Percentiles rank a stretch among this genome's conserved stretches.
These are phyloP conservation scores for Ustilago nuda DNA, from an alignment of 1,284 basidiomycete species.

Conservation along the genomic window DNA sequence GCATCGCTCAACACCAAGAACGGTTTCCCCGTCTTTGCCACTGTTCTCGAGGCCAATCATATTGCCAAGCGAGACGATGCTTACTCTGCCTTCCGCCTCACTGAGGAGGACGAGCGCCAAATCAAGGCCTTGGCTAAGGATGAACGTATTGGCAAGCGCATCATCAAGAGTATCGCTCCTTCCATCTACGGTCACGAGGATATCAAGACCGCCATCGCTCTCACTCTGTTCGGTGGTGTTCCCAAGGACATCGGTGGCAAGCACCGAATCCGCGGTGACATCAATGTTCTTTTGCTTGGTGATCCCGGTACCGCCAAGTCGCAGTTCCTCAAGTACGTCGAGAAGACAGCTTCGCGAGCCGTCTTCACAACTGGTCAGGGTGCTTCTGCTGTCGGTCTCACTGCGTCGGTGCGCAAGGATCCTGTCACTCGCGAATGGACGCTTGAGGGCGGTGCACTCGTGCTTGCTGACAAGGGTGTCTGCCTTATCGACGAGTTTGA, in stretches of 20 bases:
- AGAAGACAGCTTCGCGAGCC: constrained; percentile 95
- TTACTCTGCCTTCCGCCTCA: constrained; percentile 94
- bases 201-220: constrained; percentile 96
- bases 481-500: constrained; percentile 99
- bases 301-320: constrained; percentile 99
- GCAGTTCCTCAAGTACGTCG: constrained; percentile 98
- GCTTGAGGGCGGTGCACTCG: constrained; percentile 94
- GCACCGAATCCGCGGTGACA: constrained; percentile 95
- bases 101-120: constrained; percentile 93
- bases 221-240: constrained; percentile 93
- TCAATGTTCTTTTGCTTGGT: constrained; percentile 93
- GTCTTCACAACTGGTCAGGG: constrained; percentile 99
- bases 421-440: constrained; percentile 98
- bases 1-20: constrained; percentile 98
- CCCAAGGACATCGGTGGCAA: constrained; percentile 96
- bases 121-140: constrained; percentile 88
- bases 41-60: constrained; percentile 92
- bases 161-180: constrained; percentile 97
- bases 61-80: constrained; percentile 90
- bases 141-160: constrained; percentile 93
- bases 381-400: constrained; percentile 96
- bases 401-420: constrained; percentile 96
- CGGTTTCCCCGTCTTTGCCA: constrained; percentile 98
- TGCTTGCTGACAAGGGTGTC: constrained; percentile 97
- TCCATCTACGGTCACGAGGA: constrained; percentile 99